Conservation (phyloP, 768 basidiomycete genomes). For the Leccinum fibrillosum region DNA sequence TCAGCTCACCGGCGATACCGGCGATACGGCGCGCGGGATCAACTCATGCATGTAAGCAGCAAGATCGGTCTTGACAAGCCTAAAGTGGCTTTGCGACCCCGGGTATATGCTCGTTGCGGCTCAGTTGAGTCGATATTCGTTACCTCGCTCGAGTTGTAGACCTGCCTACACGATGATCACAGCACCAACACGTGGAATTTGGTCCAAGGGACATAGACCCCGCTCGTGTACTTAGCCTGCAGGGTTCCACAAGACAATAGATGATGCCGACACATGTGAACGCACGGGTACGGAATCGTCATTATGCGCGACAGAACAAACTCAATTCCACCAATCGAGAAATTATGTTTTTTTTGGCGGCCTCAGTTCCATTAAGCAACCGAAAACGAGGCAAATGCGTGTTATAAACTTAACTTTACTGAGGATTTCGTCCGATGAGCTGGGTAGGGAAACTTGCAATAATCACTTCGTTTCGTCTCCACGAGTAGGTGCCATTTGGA, state of each 20-base stretch:
- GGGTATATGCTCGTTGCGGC: background rate
- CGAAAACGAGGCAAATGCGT: constrained; percentile 24
- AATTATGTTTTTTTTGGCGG: background rate
- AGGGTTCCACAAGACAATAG: background rate
- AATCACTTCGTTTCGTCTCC: background rate
- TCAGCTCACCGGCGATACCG: background rate
- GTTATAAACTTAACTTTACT: constrained; percentile 20
- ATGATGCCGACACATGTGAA: background rate
- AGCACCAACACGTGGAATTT: background rate
- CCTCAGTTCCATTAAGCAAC: constrained; percentile 16
- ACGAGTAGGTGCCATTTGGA: background rate
- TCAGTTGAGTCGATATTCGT: background rate
- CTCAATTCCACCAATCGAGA: background rate
- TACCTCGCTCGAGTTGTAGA: background rate
- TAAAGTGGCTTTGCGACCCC: background rate
- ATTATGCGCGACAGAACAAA: background rate
- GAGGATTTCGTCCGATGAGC: background rate
- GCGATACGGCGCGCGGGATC: constrained; percentile 1
- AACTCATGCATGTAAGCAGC: background rate
- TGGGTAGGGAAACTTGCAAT: constrained; percentile 2
- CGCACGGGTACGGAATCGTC: background rate
- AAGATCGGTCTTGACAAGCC: background rate
- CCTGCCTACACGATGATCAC: background rate
- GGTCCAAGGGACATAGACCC: background rate
- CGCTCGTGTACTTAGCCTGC: background rate